Percentiles rank a stretch among this genome's conserved stretches.
Conservation (phyloP, 1,139 yeast genomes). For the Taphrina confusa region DNA sequence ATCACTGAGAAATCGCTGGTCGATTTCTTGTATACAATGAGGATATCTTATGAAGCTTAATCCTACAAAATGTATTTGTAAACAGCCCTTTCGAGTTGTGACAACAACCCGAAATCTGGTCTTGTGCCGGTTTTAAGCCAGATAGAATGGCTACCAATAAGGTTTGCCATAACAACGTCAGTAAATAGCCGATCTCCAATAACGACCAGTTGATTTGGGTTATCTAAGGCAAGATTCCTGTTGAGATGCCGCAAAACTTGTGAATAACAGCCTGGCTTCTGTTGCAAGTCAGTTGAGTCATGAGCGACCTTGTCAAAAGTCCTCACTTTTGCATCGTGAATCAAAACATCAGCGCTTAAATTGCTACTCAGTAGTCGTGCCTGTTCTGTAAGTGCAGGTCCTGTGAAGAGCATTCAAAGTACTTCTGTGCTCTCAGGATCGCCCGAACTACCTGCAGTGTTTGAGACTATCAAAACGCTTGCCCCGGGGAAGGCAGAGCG, state of each 20-base stretch:
- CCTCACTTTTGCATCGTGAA: conserved; percentile 59
- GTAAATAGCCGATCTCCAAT: conserved; percentile 91
- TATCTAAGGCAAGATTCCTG: too few relatives aligned
- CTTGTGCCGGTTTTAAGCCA: conserved; percentile 71
- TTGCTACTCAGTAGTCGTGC: conserved; percentile 64
- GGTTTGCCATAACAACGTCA: conserved; percentile 88
- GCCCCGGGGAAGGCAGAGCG: conserved; percentile 62
- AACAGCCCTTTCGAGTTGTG: conserved; percentile 16
- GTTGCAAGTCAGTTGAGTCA: conserved; percentile 44
- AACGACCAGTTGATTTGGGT: conserved; percentile 79
- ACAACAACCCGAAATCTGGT: conserved; percentile 6
- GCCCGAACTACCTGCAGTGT: conserved; percentile 83
- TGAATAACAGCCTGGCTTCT: conserved; percentile 84
- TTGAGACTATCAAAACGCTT: conserved; percentile 77
- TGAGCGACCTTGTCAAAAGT: background rate
- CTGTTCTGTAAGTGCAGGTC: conserved; percentile 51
- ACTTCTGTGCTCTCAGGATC: conserved; percentile 57
- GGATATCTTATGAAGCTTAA: too few relatives aligned
- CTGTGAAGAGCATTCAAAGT: background rate
- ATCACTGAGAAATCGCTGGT: too few relatives aligned
- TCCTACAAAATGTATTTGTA: conserved; percentile 2
- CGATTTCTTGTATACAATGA: too few relatives aligned
- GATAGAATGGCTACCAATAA: conserved; percentile 83
- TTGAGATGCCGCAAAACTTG: conserved; percentile 60
- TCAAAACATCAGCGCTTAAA: conserved; percentile 74